phyloP scores from a whole-genome alignment of 768 basidiomycete genomes.

The Paxillus rubicundulus region DNA sequence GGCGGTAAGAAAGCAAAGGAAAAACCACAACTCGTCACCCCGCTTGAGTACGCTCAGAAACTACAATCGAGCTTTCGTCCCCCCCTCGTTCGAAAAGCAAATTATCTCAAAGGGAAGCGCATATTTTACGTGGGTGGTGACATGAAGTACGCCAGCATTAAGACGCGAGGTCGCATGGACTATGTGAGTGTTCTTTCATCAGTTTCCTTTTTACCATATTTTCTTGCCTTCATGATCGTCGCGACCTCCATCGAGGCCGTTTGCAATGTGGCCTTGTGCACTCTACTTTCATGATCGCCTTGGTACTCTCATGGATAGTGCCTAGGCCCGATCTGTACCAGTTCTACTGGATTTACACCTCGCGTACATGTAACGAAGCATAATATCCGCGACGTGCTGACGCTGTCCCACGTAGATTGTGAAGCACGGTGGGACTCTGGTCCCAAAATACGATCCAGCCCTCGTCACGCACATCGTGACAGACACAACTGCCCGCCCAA shows the following conservation, averaged over 20 bases:
- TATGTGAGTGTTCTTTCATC: slow-evolving; percentile 43
- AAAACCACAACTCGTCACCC: slow-evolving; percentile 43
- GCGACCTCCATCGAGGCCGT: background rate
- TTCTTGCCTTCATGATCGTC: background rate
- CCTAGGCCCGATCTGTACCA: background rate
- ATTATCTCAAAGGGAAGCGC: slow-evolving; percentile 49
- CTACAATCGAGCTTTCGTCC: slow-evolving; percentile 35
- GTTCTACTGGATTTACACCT: background rate
- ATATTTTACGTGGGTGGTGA: slow-evolving; percentile 64
- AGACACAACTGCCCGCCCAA: slow-evolving; percentile 31
- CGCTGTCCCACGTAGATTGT: slow-evolving; percentile 46
- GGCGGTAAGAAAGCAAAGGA: slow-evolving; percentile 36
- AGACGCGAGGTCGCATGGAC: slow-evolving; percentile 58
- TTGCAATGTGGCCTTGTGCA: background rate
- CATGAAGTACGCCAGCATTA: slow-evolving; percentile 46
- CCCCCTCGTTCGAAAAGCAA: slow-evolving; percentile 18
- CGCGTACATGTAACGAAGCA: background rate
- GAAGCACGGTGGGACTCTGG: slow-evolving; percentile 58
- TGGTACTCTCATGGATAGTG: background rate
- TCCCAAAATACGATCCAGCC: slow-evolving; percentile 54
- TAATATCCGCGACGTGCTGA: slow-evolving; percentile 5
- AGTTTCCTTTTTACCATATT: background rate
- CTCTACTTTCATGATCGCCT: background rate
- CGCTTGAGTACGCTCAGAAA: slow-evolving; percentile 53
- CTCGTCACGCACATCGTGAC: slow-evolving; percentile 69